Evolutionary conservation across 352 stramenopile genomes (phyloP).

Genomic region (Phytophthora cajani): DNA sequence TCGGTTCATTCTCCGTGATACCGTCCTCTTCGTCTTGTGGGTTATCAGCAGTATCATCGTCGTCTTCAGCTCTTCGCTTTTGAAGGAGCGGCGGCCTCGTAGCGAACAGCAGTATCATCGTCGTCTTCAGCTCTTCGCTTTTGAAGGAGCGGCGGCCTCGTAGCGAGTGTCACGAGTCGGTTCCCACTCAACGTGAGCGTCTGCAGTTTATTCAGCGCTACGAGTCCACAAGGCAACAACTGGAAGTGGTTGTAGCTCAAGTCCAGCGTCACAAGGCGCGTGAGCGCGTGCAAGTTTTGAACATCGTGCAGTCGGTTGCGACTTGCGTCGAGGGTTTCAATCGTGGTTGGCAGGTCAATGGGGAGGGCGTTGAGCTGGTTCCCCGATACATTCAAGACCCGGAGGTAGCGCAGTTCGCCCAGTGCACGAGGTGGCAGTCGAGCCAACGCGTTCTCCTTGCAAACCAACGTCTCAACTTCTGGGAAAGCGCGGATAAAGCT

Average conservation of each 20-base stretch:
- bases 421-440: slow-evolving; percentile 43
- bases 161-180: slow-evolving; percentile 67
- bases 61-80: background rate
- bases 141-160: slow-evolving; percentile 43
- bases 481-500: slow-evolving; percentile 63
- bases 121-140: slow-evolving; percentile 7
- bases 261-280: slow-evolving; percentile 55
- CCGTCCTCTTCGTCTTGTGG: slow-evolving; percentile 22
- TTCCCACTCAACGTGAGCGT: slow-evolving; percentile 58
- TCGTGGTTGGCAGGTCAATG: slow-evolving; percentile 40
- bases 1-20: slow-evolving; percentile 1
- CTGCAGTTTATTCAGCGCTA: slow-evolving; percentile 49
- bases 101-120: slow-evolving; percentile 34
- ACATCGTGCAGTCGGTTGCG: slow-evolving; percentile 65
- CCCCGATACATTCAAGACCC: slow-evolving; percentile 54
- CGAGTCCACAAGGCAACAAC: slow-evolving; percentile 58
- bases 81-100: slow-evolving; percentile 44
- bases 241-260: slow-evolving; percentile 72
- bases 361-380: slow-evolving; percentile 66
- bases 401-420: slow-evolving; percentile 41
- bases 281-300: slow-evolving; percentile 56
- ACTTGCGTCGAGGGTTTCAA: slow-evolving; percentile 45
- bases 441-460: slow-evolving; percentile 73
- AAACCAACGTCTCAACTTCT: slow-evolving; percentile 55
- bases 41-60: slow-evolving; percentile 8